Conservation (phyloP, 2,329 filamentous ascomycete genomes). For the Talaromyces rugulosus region DNA sequence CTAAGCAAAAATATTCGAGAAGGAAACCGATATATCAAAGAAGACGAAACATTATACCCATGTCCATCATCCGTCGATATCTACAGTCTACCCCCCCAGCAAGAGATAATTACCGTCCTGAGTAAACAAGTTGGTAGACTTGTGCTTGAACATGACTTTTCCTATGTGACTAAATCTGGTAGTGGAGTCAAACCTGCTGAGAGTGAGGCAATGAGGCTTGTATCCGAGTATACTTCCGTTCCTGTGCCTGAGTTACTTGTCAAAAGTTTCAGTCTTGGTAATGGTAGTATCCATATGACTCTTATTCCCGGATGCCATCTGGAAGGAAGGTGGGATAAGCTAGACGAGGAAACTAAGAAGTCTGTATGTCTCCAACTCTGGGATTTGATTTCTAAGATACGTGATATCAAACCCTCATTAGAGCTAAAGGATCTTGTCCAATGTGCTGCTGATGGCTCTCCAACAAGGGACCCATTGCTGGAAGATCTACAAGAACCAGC, state of each 20-base stretch:
- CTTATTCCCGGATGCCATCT: background rate
- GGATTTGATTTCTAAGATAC: constrained; percentile 13
- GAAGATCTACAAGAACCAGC: constrained; percentile 19
- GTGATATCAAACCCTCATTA: constrained; percentile 15
- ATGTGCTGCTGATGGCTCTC: constrained; percentile 21
- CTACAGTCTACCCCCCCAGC: background rate
- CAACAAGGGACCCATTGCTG: constrained; percentile 13
- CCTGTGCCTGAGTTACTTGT: constrained; percentile 18
- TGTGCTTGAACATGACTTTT: constrained; percentile 18
- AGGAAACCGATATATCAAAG: constrained; percentile 3
- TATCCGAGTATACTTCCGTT: constrained; percentile 17
- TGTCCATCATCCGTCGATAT: background rate
- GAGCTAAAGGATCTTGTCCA: constrained; percentile 17
- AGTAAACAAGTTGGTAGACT: constrained; percentile 15
- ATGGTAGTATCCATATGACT: constrained; percentile 8
- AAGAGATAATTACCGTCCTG: constrained; percentile 16
- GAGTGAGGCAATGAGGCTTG: constrained; percentile 20
- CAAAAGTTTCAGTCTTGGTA: background rate
- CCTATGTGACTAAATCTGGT: constrained; percentile 17
- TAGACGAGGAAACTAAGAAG: background rate
- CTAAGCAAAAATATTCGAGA: background rate
- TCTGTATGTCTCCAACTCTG: background rate
- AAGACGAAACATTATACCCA: background rate
- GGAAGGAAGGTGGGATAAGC: background rate
- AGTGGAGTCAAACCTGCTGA: constrained; percentile 10